A percentile compares a stretch with the other conserved stretches of the same genome.
Conservation (phyloP, 1,284 basidiomycete genomes). For the Clitocybe nebularis region DNA sequence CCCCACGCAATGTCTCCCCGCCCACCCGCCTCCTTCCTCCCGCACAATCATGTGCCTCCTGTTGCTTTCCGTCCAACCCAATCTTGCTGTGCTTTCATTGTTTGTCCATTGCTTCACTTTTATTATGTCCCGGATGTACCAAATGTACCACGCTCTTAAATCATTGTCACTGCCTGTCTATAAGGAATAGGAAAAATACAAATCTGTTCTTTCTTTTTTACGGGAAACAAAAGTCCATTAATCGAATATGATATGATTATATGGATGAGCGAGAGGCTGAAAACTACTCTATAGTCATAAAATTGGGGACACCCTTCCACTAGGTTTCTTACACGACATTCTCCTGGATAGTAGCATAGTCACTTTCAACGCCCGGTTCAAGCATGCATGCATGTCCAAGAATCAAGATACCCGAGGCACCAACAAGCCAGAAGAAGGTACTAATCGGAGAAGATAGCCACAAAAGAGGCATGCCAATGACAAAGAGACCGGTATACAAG, state of each 20-base stretch:
- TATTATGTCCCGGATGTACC: conserved; percentile 14
- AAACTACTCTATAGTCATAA: not conserved
- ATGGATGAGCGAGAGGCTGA: not conserved
- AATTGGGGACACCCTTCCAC: too few species aligned
- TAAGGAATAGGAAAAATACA: not conserved
- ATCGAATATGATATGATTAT: not conserved
- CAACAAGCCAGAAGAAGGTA: conserved; percentile 79
- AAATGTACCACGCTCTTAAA: conserved; percentile 11
- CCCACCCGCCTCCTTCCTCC: not conserved
- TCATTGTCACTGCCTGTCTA: not conserved
- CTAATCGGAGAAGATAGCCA: conserved; percentile 64
- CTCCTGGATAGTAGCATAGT: conserved; percentile 78
- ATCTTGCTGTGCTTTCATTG: conserved; percentile 12
- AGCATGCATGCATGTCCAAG: conserved; percentile 78
- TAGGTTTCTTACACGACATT: conserved; percentile 6
- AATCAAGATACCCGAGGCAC: conserved; percentile 72
- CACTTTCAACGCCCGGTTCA: conserved; percentile 88
- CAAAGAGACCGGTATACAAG: conserved; percentile 78
- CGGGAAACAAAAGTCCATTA: not conserved
- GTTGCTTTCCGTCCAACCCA: conserved; percentile 1
- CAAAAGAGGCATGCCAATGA: conserved; percentile 72
- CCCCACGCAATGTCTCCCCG: conserved; percentile 9
- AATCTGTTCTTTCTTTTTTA: not conserved
- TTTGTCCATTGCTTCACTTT: conserved; percentile 8
- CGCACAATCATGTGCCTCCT: conserved; percentile 1